Evolutionary conservation across 176 grass and related monocot species (phyloP).

Genomic region (Zea luxurians): DNA sequence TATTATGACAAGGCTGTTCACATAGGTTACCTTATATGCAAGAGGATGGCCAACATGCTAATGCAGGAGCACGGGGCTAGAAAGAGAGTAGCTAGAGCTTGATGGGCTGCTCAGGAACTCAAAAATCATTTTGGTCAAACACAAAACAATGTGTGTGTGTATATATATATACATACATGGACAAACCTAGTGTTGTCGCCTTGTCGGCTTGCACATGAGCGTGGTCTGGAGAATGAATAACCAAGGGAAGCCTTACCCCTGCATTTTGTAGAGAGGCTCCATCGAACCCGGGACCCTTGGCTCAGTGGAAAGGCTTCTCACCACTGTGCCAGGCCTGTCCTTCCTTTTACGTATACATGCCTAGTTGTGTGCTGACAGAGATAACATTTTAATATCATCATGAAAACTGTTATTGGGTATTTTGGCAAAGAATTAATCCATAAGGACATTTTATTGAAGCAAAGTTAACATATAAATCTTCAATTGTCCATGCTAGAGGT

Average conservation of each 20-base stretch:
- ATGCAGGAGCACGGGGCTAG: background rate
- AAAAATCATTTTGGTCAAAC: background rate
- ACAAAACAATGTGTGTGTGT: background rate
- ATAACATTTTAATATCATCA: slow-evolving; percentile 10
- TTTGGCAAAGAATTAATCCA: background rate
- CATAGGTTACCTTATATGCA: background rate
- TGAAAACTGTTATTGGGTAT: background rate
- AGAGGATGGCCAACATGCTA: background rate
- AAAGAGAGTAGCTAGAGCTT: background rate
- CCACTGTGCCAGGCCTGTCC: no score
- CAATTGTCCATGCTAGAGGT: slow-evolving; percentile 12
- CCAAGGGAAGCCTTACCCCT: no score
- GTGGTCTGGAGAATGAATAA: no score
- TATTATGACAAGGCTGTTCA: background rate
- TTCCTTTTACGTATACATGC: background rate
- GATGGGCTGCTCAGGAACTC: background rate
- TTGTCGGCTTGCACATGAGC: no score
- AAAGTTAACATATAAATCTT: slow-evolving; percentile 8
- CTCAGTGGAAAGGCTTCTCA: no score
- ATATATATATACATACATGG: background rate
- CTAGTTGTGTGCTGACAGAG: background rate
- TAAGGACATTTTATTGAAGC: slow-evolving; percentile 22
- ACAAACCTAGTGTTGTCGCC: no score
- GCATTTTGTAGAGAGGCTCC: no score
- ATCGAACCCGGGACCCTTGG: no score